phyloP scores from a whole-genome alignment of 2,329 filamentous ascomycete genomes.

The Camptophora hylomeconis region DNA sequence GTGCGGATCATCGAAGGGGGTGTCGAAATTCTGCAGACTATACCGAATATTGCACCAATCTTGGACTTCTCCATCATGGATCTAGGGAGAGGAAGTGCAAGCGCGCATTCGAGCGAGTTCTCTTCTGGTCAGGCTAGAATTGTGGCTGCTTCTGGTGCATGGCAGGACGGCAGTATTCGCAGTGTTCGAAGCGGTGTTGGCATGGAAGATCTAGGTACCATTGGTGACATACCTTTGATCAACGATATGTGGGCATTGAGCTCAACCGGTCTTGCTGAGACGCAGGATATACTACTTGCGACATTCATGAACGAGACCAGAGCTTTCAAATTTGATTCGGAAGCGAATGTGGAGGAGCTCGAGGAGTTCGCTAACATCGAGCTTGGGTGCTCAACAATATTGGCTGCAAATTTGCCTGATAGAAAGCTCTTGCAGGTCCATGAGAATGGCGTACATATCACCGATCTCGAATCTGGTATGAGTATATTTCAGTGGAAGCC shows the following conservation, averaged over 20 bases:
- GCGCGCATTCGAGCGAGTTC: conserved; percentile 73
- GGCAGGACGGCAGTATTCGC: conserved; percentile 73
- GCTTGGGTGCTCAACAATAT: conserved; percentile 58
- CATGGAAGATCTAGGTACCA: conserved; percentile 70
- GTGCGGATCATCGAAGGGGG: conserved; percentile 49
- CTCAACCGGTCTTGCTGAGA: conserved; percentile 35
- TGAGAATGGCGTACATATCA: conserved; percentile 45
- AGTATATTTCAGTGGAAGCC: conserved; percentile 34
- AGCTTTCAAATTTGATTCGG: conserved; percentile 60
- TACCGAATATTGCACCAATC: conserved; percentile 79
- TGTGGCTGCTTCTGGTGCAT: conserved; percentile 83
- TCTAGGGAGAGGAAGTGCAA: conserved; percentile 71
- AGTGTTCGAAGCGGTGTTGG: conserved; percentile 91
- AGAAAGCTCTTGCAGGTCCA: conserved; percentile 66
- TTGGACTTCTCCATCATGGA: conserved; percentile 95
- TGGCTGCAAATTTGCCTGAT: conserved; percentile 52
- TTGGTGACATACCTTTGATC: conserved; percentile 65
- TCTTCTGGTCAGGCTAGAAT: conserved; percentile 90
- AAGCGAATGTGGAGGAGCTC: conserved; percentile 76
- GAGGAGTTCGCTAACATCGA: conserved; percentile 59
- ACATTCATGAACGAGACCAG: conserved; percentile 76
- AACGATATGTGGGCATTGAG: conserved; percentile 59
- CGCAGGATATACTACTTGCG: conserved; percentile 58
- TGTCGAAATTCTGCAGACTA: conserved; percentile 57
- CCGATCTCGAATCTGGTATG: conserved; percentile 36